A percentile compares a stretch with the other conserved stretches of the same genome.
phyloP scores from a whole-genome alignment of 2,329 filamentous ascomycete species.

The Aspergillus tubingensis region DNA sequence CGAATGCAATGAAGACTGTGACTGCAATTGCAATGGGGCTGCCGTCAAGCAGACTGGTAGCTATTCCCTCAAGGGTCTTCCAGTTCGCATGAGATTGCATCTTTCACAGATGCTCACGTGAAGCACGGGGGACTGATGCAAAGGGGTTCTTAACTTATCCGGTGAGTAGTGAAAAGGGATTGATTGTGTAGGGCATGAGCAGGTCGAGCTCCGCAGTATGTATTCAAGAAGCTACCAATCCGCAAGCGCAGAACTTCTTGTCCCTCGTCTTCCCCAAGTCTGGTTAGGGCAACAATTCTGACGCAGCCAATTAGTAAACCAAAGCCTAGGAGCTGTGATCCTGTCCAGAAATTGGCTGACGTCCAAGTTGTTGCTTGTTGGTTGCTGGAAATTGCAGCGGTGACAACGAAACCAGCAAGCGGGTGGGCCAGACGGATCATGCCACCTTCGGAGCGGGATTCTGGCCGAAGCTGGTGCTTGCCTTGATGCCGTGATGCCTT shows the following conservation, averaged over 20 bases:
- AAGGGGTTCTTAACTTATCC: background rate
- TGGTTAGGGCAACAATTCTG: background rate
- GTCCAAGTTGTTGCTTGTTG: background rate
- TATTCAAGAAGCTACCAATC: background rate
- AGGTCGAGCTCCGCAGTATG: background rate
- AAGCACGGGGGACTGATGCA: background rate
- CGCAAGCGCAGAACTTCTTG: background rate
- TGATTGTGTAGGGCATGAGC: background rate
- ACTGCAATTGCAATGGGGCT: constrained; percentile 58
- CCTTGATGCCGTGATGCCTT: constrained; percentile 9
- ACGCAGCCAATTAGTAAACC: background rate
- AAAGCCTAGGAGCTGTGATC: background rate
- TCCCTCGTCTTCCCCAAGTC: background rate
- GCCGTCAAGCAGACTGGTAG: constrained; percentile 47
- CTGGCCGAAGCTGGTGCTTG: background rate
- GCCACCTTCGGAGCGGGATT: constrained; percentile 6
- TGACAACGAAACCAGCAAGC: background rate
- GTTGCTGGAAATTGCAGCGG: background rate
- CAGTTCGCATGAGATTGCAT: constrained; percentile 38
- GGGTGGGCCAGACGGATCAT: constrained; percentile 10
- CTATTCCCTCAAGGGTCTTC: constrained; percentile 40
- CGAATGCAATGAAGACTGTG: constrained; percentile 69
- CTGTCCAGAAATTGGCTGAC: background rate
- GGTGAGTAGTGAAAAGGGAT: too few species aligned
- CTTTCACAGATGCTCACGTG: constrained; percentile 13